A percentile compares a stretch with the other conserved stretches of the same genome.
phyloP scores from a whole-genome alignment of 2,329 filamentous ascomycete genomes.

The Ophiocordyceps camponoti-saundersi region DNA sequence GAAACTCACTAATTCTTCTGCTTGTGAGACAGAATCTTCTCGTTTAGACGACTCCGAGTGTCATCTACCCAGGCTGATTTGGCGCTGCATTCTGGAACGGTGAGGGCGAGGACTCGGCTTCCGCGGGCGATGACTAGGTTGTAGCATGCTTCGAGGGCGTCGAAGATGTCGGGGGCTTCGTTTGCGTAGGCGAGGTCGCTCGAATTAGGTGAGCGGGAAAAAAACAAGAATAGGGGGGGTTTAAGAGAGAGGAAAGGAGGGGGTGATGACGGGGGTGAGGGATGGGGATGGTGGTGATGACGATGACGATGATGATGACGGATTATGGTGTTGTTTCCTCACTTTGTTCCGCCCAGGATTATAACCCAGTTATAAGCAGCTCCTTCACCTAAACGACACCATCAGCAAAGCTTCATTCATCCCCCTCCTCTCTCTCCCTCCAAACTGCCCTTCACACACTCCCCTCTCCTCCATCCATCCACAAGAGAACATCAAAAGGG shows the following conservation, averaged over 20 bases:
- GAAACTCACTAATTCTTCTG: conserved; percentile 33
- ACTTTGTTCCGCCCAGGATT: conserved; percentile 48
- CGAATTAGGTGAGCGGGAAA: too few relatives aligned
- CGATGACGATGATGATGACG: too few relatives aligned
- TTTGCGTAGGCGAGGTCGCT: conserved; percentile 32
- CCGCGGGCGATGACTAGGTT: conserved; percentile 27
- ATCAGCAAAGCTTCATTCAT: too few relatives aligned
- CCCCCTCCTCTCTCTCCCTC: conserved; percentile 1
- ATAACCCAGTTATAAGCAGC: conserved; percentile 40
- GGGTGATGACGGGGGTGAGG: too few relatives aligned
- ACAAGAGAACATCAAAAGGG: background rate
- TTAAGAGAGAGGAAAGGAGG: too few relatives aligned
- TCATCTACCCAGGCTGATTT: conserved; percentile 11
- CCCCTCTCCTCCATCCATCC: background rate
- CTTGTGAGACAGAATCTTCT: conserved; percentile 30
- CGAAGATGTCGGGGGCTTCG: conserved; percentile 24
- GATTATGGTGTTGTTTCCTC: conserved; percentile 6
- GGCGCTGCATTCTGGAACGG: conserved; percentile 35
- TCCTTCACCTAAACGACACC: too few relatives aligned
- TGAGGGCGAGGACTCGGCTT: conserved; percentile 43
- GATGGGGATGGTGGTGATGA: too few relatives aligned
- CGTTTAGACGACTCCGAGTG: conserved; percentile 30
- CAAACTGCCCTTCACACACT: background rate
- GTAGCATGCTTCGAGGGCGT: conserved; percentile 32
- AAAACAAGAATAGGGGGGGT: too few relatives aligned